Evolutionary conservation across 139 green algal species (phyloP).

Genomic region (Chlorella sp.): DNA sequence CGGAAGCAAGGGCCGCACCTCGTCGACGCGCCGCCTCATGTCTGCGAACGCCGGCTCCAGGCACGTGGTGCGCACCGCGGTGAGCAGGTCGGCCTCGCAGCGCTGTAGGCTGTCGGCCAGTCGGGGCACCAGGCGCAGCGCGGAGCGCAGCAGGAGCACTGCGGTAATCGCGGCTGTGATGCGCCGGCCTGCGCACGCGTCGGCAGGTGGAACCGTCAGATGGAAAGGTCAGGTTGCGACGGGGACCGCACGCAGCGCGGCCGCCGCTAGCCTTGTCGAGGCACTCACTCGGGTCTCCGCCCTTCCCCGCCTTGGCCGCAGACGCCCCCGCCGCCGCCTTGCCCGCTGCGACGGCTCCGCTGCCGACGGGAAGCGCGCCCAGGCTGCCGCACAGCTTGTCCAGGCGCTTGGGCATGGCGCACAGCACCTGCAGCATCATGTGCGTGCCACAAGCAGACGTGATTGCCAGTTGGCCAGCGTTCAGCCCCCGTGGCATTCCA

Average conservation of each 20-base stretch:
- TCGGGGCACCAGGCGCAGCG: slow-evolving; percentile 7
- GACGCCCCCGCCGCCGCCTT: slow-evolving; percentile 10
- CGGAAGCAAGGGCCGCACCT: too few species aligned
- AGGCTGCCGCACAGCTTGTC: slow-evolving; percentile 52
- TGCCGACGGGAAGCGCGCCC: too few species aligned
- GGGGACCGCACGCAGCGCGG: too few species aligned
- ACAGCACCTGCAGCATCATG: neutral
- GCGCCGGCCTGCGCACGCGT: slow-evolving; percentile 15
- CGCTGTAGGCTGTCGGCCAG: slow-evolving; percentile 14
- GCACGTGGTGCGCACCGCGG: slow-evolving; percentile 7
- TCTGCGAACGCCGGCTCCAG: neutral
- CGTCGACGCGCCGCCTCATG: neutral
- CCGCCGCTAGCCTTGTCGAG: too few species aligned
- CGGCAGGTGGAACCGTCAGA: neutral
- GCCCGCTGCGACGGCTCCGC: too few species aligned
- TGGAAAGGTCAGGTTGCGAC: too few species aligned
- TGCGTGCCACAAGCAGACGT: too few species aligned
- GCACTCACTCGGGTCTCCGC: neutral
- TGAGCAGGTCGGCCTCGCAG: slow-evolving; percentile 11
- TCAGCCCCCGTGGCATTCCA: too few species aligned
- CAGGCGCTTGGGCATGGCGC: slow-evolving; percentile 42
- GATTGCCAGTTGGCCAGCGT: too few species aligned
- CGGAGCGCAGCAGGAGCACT: slow-evolving; percentile 20
- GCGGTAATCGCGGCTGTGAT: slow-evolving; percentile 5
- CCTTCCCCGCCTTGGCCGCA: neutral